A percentile compares a stretch with the other conserved stretches of the same genome.
Evolutionary conservation across 2,329 filamentous ascomycete species (phyloP).

Genomic region (Fusarium decemcellulare): DNA sequence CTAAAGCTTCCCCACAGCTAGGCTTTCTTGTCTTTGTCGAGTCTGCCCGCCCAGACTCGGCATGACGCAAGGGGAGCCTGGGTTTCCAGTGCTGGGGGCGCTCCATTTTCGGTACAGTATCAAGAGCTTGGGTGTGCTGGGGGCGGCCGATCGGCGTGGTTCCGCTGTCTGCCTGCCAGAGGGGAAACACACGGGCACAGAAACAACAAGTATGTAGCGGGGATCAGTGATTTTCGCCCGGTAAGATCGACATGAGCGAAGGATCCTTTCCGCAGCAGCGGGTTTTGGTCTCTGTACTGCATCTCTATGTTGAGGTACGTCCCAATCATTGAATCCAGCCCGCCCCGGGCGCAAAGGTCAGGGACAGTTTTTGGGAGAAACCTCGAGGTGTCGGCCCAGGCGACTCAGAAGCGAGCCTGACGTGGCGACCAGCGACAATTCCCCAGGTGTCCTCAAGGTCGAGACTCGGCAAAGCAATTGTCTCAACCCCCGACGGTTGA

Average conservation of each 20-base stretch:
- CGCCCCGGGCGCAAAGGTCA: too few relatives aligned
- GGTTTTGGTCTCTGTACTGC: not conserved
- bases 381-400: not conserved
- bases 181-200: slow-evolving; percentile 1
- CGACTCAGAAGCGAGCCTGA: slow-evolving; percentile 33
- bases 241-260: slow-evolving; percentile 38
- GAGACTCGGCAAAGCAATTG: slow-evolving; percentile 23
- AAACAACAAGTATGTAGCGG: slow-evolving; percentile 5
- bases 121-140: slow-evolving; percentile 21
- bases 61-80: slow-evolving; percentile 45
- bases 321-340: too few relatives aligned
- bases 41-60: slow-evolving; percentile 39
- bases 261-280: slow-evolving; percentile 27
- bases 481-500: slow-evolving; percentile 16
- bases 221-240: slow-evolving; percentile 31
- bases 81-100: slow-evolving; percentile 23
- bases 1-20: slow-evolving; percentile 43
- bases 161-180: slow-evolving; percentile 30
- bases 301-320: too few relatives aligned
- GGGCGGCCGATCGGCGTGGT: slow-evolving; percentile 41
- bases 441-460: slow-evolving; percentile 20
- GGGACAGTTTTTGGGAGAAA: slow-evolving; percentile 2
- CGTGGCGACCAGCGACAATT: slow-evolving; percentile 34
- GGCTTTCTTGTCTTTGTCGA: slow-evolving; percentile 42
- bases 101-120: slow-evolving; percentile 21